phyloP scores from a whole-genome alignment of 768 basidiomycete species.

The Macrocybe gigantea region DNA sequence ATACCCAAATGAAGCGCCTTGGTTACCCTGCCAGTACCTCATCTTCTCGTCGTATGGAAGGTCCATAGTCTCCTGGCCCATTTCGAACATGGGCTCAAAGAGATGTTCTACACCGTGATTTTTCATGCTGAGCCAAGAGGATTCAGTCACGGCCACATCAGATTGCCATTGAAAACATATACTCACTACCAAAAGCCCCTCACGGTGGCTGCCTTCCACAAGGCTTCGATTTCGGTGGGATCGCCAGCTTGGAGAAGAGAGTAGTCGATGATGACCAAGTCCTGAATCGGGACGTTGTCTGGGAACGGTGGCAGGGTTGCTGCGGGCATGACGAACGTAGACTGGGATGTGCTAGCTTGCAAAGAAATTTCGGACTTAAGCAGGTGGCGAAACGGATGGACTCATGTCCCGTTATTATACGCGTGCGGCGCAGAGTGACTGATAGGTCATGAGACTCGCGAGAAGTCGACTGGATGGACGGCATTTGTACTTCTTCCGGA shows the following conservation, averaged over 20 bases:
- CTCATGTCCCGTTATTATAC: too few species aligned
- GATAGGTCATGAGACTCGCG: too few species aligned
- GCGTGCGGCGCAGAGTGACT: too few species aligned
- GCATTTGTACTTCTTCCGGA: too few species aligned
- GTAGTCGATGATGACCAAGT: constrained; percentile 39
- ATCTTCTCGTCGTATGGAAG: constrained; percentile 37
- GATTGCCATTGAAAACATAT: neutral
- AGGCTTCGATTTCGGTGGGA: constrained; percentile 27
- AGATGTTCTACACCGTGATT: constrained; percentile 36
- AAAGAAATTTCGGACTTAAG: too few species aligned
- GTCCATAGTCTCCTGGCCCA: constrained; percentile 33
- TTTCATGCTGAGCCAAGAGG: constrained; percentile 23
- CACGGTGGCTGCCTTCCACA: constrained; percentile 36
- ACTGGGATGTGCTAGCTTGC: too few species aligned
- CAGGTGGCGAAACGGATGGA: too few species aligned
- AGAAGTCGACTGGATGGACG: too few species aligned
- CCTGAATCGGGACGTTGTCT: constrained; percentile 31
- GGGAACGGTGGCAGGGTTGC: constrained; percentile 29
- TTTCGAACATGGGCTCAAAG: constrained; percentile 34
- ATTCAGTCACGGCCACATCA: neutral
- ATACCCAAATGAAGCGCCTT: constrained; percentile 33
- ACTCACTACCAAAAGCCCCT: constrained; percentile 50
- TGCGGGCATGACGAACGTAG: constrained; percentile 1
- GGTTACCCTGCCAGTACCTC: constrained; percentile 35
- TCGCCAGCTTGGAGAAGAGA: constrained; percentile 25